Base-by-base conservation (phyloP, 192 early-diverging fungal genomes). In the Coemansia sp. region DNA sequence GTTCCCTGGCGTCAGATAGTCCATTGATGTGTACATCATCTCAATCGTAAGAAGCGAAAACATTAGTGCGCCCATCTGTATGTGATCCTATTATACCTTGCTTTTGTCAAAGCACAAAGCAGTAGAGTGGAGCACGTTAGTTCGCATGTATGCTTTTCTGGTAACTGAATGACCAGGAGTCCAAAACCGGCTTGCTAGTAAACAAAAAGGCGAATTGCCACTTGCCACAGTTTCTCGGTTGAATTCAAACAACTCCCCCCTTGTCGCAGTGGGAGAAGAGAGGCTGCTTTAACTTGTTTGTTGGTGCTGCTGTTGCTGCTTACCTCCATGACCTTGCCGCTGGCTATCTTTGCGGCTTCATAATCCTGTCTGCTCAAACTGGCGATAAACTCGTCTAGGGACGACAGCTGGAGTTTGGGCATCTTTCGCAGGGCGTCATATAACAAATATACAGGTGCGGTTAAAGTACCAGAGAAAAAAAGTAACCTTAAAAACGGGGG, bases 21-120 rank as follows among this genome's bases (percentile, higher is more conserved):
- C 77, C 77, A 80, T 80, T 53, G 77, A 80, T 23, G 77, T 80
- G 65, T 80, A 80, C 72, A 71, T 80, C 68, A 65, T 71, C 72
- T 80, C 77, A 19, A 71, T 68, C 37, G 77, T 80, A 53, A 70
- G 72, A 55, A 80, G 50, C 71, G 71, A 74, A 58, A 80, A 80
- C 72, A 80, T 74, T 8, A 74, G 55, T 29, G 68, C 77, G 30
- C 77, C 77, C 67, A 71, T 73, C 48, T 62, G 77, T 23, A 80
- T 74, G 45, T 74, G 72, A 31, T 62, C 70, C 76, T 79, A 79
- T n/a, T n/a, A n/a, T 48, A 61, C n/a, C 19, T 44, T 44, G n/a
- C 19, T 14, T 44, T 5, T 6, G 33, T 10, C 4, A 34, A 34
- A 34, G 4, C 33, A 34, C 4, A 34, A n/a, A 7, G 31, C 19